Evolutionary conservation across 371 early-diverging fungal species (phyloP), one percentile per base, ranked within the genome.

Genomic region (Mucor velutinosus): DNA sequence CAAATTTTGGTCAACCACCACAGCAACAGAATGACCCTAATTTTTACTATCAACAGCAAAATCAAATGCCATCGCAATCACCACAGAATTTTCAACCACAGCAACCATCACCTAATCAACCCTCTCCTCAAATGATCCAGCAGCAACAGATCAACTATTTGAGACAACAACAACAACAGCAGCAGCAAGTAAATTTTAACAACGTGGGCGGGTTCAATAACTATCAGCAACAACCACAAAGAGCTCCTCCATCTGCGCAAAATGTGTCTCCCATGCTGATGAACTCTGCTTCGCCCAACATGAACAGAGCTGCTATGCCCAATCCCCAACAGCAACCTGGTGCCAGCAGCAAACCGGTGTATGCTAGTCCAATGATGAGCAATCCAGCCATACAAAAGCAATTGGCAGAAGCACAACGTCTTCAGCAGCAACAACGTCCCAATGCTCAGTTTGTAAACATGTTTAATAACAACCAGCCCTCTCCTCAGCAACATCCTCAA

Each of bases 121-220:
- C 64, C 21, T 64, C 66, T 58, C 47, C 39, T 62, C 53, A 69
- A 55, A 62, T 65, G 60, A 64, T 72, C 64, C 45, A 61, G 43
- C 67, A 55, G 56, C 72, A 70, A 12, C 63, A 66, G 27, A 11
- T 45, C 11, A 45, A 45, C 21, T 65, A 65, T 58, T 37, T 39
- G 19, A 23, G 45, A 58, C 51, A 53, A 14, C 53, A 53, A 23
- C 76, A 67, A 51, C 76, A 67, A 43, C 63, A 57, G 39, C 65
- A 61, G 51, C 73, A 69, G 29, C 73, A 66, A 7, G 53, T 53
- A 21, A 72, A 68, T 35, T 66, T 47, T 21, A 64, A 68, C 60
- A 51, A 35, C 23, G 55, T 64, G 43, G 60, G 56, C n/a, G 68
- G 61, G 3, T 62, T 41, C 37, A 59, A 59, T 23, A 41, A 30